Evolutionary conservation across 192 early-diverging fungal species (phyloP).

Genomic region (Haplosporangium gracile): DNA sequence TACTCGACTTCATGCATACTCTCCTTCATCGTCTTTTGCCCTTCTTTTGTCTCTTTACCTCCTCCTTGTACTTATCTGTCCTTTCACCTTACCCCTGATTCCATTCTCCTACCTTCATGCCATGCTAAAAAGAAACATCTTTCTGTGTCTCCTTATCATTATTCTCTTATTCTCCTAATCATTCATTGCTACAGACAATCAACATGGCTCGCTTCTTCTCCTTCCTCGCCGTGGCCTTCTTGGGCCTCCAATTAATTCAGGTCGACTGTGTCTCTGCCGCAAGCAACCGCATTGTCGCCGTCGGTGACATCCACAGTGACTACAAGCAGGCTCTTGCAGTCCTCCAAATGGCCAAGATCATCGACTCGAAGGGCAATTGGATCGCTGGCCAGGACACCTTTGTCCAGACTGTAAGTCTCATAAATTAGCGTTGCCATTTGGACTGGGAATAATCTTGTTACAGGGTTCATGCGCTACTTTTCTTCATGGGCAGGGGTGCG

Average conservation of each 20-base stretch:
- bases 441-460: not conserved
- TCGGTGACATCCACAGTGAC: conserved; percentile 83
- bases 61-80: not conserved
- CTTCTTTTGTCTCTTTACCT: not conserved
- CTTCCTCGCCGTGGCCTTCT: not conserved
- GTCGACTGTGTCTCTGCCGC: not conserved
- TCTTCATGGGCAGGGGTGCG: not conserved
- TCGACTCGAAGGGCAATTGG: conserved; percentile 71
- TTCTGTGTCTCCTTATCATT: not conserved
- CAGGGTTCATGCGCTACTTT: not conserved
- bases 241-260: conserved; percentile 5
- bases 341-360: conserved; percentile 69
- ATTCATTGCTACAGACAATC: not conserved
- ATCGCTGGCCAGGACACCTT: conserved; percentile 64
- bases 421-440: not conserved
- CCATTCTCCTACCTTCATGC: not conserved
- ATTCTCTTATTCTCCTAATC: not conserved
- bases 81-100: not conserved
- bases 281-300: conserved; percentile 68
- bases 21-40: not conserved
- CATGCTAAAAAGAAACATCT: not conserved
- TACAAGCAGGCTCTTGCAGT: conserved; percentile 62
- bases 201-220: conserved; percentile 2
- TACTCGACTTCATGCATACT: not conserved
- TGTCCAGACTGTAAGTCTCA: conserved; percentile 70